Evolutionary conservation across 2,329 filamentous ascomycete genomes (phyloP).

Genomic region (Trichoderma sp.): DNA sequence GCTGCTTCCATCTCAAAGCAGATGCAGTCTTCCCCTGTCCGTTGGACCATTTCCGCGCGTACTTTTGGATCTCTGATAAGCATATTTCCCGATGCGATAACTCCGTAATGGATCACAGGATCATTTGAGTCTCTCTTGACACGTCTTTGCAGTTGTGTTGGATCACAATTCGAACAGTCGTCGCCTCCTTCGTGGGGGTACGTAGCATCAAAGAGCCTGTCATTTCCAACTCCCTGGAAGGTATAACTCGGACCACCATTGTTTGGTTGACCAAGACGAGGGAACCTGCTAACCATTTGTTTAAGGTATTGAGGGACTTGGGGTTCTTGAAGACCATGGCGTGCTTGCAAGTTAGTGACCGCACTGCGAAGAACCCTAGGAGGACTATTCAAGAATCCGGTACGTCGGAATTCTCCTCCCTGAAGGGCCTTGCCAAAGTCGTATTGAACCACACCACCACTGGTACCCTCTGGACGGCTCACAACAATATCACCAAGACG

Average conservation of each 20-base stretch:
- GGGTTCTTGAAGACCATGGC: background rate
- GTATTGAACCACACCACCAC: conserved; percentile 29
- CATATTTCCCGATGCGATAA: conserved; percentile 34
- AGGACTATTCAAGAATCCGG: conserved; percentile 21
- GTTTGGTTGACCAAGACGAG: background rate
- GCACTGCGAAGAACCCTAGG: background rate
- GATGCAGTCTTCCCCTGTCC: conserved; percentile 8
- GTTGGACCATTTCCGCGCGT: conserved; percentile 32
- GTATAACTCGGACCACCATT: background rate
- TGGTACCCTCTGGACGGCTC: conserved; percentile 25
- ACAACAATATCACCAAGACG: conserved; percentile 32
- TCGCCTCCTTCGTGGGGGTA: background rate
- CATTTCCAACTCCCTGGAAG: background rate
- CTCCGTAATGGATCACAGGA: conserved; percentile 25
- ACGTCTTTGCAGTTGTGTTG: background rate
- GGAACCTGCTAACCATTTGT: background rate
- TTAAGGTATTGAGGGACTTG: background rate
- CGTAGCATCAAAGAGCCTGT: background rate
- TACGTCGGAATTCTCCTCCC: background rate
- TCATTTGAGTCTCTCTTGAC: background rate
- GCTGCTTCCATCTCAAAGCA: conserved; percentile 26
- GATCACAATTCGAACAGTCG: background rate
- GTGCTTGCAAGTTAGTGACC: background rate
- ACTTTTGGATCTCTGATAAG: conserved; percentile 36
- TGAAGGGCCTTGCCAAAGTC: conserved; percentile 27